phyloP scores from a whole-genome alignment of 176 grass and related monocot species.

The Metroxylon sagu region DNA sequence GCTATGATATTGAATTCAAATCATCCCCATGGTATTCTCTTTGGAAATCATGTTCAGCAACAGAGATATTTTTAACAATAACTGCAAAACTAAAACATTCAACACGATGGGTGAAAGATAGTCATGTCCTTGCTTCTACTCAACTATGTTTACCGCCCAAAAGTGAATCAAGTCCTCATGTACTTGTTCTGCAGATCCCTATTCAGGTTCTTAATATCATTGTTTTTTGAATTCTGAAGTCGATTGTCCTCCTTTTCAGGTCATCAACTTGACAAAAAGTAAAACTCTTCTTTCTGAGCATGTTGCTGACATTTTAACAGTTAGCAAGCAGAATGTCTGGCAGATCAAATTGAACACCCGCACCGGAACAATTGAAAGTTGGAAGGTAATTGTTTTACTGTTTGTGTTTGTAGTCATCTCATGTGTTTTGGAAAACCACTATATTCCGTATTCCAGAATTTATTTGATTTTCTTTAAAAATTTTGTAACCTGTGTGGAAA shows the following conservation, averaged over 20 bases:
- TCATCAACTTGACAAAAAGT: constrained; percentile 30
- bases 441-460: no score
- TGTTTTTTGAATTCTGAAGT: constrained; percentile 22
- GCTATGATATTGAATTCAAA: constrained; percentile 47
- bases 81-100: constrained; percentile 42
- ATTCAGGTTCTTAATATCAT: constrained; percentile 7
- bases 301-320: constrained; percentile 45
- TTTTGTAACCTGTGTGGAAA: no score
- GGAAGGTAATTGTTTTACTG: constrained; percentile 53
- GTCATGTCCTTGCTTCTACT: constrained; percentile 76
- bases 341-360: constrained; percentile 72
- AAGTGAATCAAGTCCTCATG: constrained; percentile 41
- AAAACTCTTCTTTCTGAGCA: constrained; percentile 28
- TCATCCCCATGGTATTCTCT: constrained; percentile 61
- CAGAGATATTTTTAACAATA: constrained; percentile 76
- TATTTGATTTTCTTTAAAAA: no score
- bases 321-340: constrained; percentile 52
- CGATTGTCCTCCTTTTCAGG: constrained; percentile 34
- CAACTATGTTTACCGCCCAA: constrained; percentile 60
- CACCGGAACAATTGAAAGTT: constrained; percentile 77
- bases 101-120: constrained; percentile 63
- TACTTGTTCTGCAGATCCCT: constrained; percentile 26
- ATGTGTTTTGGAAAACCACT: no score
- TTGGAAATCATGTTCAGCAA: constrained; percentile 26
- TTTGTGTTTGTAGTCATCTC: no score